phyloP scores from a whole-genome alignment of 495 filamentous ascomycete species.

The Parachaetomium inaequale region DNA sequence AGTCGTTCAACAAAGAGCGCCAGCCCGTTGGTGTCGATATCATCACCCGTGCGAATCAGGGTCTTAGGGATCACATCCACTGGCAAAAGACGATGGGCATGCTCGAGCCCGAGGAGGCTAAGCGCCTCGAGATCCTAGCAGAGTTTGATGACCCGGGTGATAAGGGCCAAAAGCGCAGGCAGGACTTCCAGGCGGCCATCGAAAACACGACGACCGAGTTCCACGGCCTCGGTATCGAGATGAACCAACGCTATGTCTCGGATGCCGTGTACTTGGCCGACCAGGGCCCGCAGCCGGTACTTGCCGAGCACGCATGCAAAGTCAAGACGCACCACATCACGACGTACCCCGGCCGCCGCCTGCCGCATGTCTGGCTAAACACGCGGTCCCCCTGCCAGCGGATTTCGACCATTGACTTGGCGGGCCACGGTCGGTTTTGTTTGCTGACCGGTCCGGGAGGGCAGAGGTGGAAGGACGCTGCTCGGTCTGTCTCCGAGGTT shows the following conservation, averaged over 20 bases:
- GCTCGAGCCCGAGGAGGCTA: slow-evolving; percentile 29
- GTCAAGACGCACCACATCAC: slow-evolving; percentile 25
- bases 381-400: slow-evolving; percentile 24
- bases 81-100: slow-evolving; percentile 39
- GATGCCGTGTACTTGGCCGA: slow-evolving; percentile 29
- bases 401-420: slow-evolving; percentile 41
- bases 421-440: slow-evolving; percentile 35
- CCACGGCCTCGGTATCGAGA: slow-evolving; percentile 39
- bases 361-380: slow-evolving; percentile 45
- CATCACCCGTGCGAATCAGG: slow-evolving; percentile 41
- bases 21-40: slow-evolving; percentile 41
- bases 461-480: slow-evolving; percentile 32
- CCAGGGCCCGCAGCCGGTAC: slow-evolving; percentile 18
- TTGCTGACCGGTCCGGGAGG: slow-evolving; percentile 41
- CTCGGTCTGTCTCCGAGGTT: slow-evolving; percentile 16
- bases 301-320: slow-evolving; percentile 19
- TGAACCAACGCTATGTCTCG: slow-evolving; percentile 41
- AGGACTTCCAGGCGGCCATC: slow-evolving; percentile 31
- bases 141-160: slow-evolving; percentile 32
- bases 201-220: slow-evolving; percentile 34
- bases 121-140: slow-evolving; percentile 23
- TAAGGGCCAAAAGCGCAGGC: slow-evolving; percentile 21
- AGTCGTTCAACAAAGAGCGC: slow-evolving; percentile 38
- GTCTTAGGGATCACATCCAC: slow-evolving; percentile 32
- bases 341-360: slow-evolving; percentile 36